Conservation (phyloP, 192 early-diverging fungal genomes). For the Allomyces arbusculus region DNA sequence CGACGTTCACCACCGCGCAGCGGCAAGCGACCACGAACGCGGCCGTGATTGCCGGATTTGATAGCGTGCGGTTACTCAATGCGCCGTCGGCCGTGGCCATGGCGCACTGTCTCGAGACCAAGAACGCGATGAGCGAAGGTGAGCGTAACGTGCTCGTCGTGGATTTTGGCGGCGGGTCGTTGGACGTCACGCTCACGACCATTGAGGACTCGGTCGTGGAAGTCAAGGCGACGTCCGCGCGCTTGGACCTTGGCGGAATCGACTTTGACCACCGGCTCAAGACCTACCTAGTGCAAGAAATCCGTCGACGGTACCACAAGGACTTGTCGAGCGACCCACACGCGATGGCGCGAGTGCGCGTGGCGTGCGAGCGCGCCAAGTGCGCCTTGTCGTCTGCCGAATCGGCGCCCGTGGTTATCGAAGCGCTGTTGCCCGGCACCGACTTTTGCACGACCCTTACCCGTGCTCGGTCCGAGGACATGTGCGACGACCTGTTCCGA, state of each 20-base stretch:
- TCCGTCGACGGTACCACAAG: conserved; percentile 86
- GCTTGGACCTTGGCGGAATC: conserved; percentile 95
- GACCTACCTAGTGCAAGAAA: conserved; percentile 80
- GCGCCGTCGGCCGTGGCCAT: conserved; percentile 98
- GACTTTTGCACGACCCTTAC: conserved; percentile 97
- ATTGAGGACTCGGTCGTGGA: conserved; percentile 97
- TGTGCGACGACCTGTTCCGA: conserved; percentile 91
- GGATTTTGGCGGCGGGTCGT: conserved; percentile 94
- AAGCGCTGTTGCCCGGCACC: conserved; percentile 86
- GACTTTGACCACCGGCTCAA: conserved; percentile 98
- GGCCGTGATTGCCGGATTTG: conserved; percentile 83
- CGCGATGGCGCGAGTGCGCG: conserved; percentile 86
- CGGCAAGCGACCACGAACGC: conserved; percentile 99
- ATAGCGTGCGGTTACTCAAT: conserved; percentile 98
- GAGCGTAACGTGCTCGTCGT: conserved; percentile 90
- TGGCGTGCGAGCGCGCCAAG: conserved; percentile 94
- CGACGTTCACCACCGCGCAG: conserved; percentile 97
- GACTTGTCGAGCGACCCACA: conserved; percentile 74
- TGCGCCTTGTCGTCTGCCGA: conserved; percentile 82
- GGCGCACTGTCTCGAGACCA: conserved; percentile 86
- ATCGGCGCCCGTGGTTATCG: conserved; percentile 85
- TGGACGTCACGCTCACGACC: conserved; percentile 90
- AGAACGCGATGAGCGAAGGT: conserved; percentile 47
- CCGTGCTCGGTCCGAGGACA: conserved; percentile 96
- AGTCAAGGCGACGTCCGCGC: conserved; percentile 95